Percentiles rank a stretch among this genome's conserved stretches.
phyloP scores from a whole-genome alignment of 2,329 filamentous ascomycete species.

The Keithomyces neogunnii region DNA sequence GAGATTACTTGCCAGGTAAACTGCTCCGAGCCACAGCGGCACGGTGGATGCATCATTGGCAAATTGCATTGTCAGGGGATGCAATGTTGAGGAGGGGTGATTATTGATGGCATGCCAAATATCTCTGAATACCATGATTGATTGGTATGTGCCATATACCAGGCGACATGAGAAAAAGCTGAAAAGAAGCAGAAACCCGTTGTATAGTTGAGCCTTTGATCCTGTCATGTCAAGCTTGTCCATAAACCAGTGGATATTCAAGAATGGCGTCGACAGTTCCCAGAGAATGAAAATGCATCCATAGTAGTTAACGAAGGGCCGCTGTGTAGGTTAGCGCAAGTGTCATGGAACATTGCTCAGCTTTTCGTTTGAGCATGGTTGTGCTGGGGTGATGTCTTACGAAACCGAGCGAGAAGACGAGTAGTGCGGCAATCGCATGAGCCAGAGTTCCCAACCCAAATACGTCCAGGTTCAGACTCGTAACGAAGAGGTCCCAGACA shows the following conservation, averaged over 20 bases:
- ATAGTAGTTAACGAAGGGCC: constrained; percentile 80
- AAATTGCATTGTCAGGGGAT: constrained; percentile 28
- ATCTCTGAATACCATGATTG: constrained; percentile 60
- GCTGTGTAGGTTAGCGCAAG: constrained; percentile 34
- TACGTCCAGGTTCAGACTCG: constrained; percentile 56
- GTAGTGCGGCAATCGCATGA: constrained; percentile 65
- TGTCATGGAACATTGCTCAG: not conserved
- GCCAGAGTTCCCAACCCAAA: constrained; percentile 72
- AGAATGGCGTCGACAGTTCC: constrained; percentile 76
- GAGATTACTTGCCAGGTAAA: constrained; percentile 64
- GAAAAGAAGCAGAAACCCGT: constrained; percentile 62
- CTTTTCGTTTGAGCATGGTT: not conserved
- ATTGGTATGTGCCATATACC: constrained; percentile 69
- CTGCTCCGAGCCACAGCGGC: constrained; percentile 59
- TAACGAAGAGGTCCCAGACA: constrained; percentile 71
- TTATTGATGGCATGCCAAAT: constrained; percentile 46
- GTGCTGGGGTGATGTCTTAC: constrained; percentile 41
- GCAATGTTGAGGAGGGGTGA: constrained; percentile 22
- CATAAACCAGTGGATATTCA: constrained; percentile 89
- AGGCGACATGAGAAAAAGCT: constrained; percentile 73
- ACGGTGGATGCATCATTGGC: constrained; percentile 41
- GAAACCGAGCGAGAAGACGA: constrained; percentile 71
- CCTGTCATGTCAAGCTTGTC: constrained; percentile 80
- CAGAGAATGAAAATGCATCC: constrained; percentile 75
- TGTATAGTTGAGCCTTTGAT: constrained; percentile 63